Percentiles rank a stretch among this genome's conserved stretches.
Conservation (phyloP, 2,329 filamentous ascomycete genomes). For the Fusarium austroafricanum region DNA sequence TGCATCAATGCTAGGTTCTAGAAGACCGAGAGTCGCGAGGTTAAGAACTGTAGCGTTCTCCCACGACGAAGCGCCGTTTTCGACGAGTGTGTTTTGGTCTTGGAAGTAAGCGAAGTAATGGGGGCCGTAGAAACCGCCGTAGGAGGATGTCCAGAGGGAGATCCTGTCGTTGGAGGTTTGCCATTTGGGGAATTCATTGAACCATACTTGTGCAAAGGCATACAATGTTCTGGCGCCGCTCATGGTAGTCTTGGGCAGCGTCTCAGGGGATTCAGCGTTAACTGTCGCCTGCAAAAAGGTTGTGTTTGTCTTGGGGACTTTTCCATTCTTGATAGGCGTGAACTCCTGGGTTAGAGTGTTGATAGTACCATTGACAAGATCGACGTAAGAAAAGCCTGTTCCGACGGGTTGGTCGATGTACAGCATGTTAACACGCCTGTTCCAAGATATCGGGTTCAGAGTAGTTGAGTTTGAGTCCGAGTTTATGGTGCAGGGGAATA, state of each 20-base stretch:
- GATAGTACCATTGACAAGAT: slow-evolving; percentile 63
- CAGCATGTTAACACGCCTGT: slow-evolving; percentile 60
- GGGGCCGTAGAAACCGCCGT: slow-evolving; percentile 75
- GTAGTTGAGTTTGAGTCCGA: slow-evolving; percentile 63
- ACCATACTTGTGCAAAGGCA: slow-evolving; percentile 71
- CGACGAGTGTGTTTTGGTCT: slow-evolving; percentile 65
- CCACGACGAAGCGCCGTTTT: slow-evolving; percentile 1
- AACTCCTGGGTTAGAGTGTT: slow-evolving; percentile 56
- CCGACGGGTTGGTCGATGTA: slow-evolving; percentile 71
- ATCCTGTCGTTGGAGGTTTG: slow-evolving; percentile 63
- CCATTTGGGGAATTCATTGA: slow-evolving; percentile 66
- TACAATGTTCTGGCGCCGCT: slow-evolving; percentile 67
- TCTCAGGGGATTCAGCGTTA: background rate
- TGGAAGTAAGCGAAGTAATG: slow-evolving; percentile 66
- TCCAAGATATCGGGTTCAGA: slow-evolving; percentile 70
- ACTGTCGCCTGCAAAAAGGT: slow-evolving; percentile 33
- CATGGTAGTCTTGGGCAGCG: slow-evolving; percentile 58
- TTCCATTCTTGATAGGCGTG: background rate
- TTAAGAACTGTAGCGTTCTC: slow-evolving; percentile 60
- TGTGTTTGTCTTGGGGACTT: slow-evolving; percentile 16
- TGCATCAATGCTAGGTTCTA: slow-evolving; percentile 75
- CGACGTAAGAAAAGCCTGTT: slow-evolving; percentile 68
- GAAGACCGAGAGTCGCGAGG: slow-evolving; percentile 71
- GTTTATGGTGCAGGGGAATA: slow-evolving; percentile 62
- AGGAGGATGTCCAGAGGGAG: slow-evolving; percentile 72